phyloP scores from a whole-genome alignment of 345 rosid genomes.

The Dovyalis caffra region DNA sequence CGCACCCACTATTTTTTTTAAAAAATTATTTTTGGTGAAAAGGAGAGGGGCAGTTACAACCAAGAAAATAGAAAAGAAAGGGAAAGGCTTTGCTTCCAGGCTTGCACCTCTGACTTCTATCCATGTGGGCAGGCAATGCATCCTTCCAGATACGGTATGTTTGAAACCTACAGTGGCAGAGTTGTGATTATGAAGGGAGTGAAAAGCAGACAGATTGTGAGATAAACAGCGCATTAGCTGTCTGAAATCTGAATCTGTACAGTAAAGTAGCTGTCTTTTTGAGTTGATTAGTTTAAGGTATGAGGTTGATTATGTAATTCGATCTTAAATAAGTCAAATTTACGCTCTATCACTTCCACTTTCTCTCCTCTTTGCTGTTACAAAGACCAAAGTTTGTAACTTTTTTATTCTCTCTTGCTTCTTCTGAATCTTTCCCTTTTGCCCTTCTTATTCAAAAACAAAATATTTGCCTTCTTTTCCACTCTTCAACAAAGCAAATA shows the following conservation, averaged over 20 bases:
- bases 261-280: not conserved
- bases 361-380: not conserved
- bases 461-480: not conserved
- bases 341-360: not conserved
- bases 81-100: not conserved
- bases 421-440: not conserved
- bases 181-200: not conserved
- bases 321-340: not conserved
- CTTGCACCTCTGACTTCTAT: not conserved
- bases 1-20: not conserved
- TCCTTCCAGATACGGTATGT: not conserved
- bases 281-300: not conserved
- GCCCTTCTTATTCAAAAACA: not conserved
- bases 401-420: not conserved
- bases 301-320: not conserved
- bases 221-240: not conserved
- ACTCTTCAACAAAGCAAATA: not conserved
- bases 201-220: not conserved
- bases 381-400: not conserved
- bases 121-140: not conserved
- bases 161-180: not conserved
- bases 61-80: not conserved
- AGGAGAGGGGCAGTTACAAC: not conserved
- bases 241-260: not conserved
- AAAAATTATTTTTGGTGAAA: not conserved